Conservation (phyloP, 2,329 filamentous ascomycete species). For the Trichoderma sp. region DNA sequence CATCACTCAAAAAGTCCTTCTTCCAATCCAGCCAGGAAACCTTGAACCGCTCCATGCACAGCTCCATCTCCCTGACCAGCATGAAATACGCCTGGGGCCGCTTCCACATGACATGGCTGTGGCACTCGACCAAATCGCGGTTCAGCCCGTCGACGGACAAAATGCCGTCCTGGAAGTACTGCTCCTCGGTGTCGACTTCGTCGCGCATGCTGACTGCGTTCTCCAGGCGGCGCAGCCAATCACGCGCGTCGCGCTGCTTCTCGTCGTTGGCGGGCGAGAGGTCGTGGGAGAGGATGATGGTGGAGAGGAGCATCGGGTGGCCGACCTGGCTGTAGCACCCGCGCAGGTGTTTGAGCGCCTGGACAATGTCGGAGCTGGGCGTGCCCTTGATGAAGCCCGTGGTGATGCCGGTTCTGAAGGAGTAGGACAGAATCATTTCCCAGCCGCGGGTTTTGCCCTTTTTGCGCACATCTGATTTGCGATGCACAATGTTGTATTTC, state of each 20-base stretch:
- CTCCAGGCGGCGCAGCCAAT: conserved; percentile 63
- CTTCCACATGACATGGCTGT: conserved; percentile 64
- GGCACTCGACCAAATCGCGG: conserved; percentile 63
- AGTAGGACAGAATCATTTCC: conserved; percentile 64
- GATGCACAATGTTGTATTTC: conserved; percentile 58
- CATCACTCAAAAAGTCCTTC: conserved; percentile 28
- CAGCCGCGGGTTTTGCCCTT: conserved; percentile 64
- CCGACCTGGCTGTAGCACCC: conserved; percentile 51
- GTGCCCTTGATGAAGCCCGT: conserved; percentile 65
- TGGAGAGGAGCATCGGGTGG: conserved; percentile 60
- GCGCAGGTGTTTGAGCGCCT: conserved; percentile 51
- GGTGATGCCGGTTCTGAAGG: conserved; percentile 55
- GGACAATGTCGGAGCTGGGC: conserved; percentile 54
- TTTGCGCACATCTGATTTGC: conserved; percentile 67
- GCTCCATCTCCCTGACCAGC: conserved; percentile 51
- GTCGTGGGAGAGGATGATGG: conserved; percentile 61
- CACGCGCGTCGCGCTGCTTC: conserved; percentile 63
- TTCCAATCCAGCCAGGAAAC: conserved; percentile 27
- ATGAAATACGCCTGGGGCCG: conserved; percentile 61
- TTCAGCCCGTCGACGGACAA: conserved; percentile 63
- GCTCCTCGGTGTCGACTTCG: conserved; percentile 58
- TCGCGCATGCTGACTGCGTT: conserved; percentile 62
- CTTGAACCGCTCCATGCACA: conserved; percentile 49
- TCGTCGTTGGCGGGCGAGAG: conserved; percentile 57
- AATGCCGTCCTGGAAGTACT: conserved; percentile 53